phyloP scores from a whole-genome alignment of 495 filamentous ascomycete genomes.

The Aspergillus biplanus region DNA sequence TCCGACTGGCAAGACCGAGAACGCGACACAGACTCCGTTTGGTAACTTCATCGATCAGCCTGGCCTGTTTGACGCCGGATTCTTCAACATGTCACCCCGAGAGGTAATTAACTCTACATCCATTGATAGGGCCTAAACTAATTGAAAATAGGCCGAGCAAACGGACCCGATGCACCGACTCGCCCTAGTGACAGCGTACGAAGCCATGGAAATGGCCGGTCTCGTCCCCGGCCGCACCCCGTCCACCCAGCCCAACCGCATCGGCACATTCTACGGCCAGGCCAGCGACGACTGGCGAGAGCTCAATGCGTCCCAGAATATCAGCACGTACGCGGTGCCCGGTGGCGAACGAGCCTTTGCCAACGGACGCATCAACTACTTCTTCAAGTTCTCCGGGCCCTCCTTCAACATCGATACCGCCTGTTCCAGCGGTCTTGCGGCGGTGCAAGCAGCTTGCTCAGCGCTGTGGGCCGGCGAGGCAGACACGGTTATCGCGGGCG shows the following conservation, averaged over 20 bases:
- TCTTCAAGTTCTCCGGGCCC: conserved; percentile 74
- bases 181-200: conserved; percentile 39
- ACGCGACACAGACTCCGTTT: conserved; percentile 37
- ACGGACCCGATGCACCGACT: conserved; percentile 40
- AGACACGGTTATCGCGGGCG: conserved; percentile 73
- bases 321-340: conserved; percentile 32
- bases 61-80: conserved; percentile 37
- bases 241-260: conserved; percentile 24
- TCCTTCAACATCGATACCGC: conserved; percentile 77
- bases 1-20: conserved; percentile 40
- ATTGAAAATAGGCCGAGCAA: conserved; percentile 26
- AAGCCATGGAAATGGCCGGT: conserved; percentile 42
- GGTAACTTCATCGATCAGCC: conserved; percentile 42
- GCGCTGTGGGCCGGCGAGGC: conserved; percentile 68
- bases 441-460: conserved; percentile 60
- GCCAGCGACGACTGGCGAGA: conserved; percentile 25
- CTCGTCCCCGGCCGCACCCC: conserved; percentile 28
- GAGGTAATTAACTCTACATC: conserved; percentile 6
- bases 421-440: conserved; percentile 65
- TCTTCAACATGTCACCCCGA: conserved; percentile 43
- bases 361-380: conserved; percentile 57
- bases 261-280: conserved; percentile 43
- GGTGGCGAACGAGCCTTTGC: conserved; percentile 36
- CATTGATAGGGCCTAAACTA: neutral
- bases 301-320: conserved; percentile 30